Evolutionary conservation across 495 filamentous ascomycete species (phyloP), one percentile per base, ranked within the genome.

Genomic region (Talaromyces borbonicus): DNA sequence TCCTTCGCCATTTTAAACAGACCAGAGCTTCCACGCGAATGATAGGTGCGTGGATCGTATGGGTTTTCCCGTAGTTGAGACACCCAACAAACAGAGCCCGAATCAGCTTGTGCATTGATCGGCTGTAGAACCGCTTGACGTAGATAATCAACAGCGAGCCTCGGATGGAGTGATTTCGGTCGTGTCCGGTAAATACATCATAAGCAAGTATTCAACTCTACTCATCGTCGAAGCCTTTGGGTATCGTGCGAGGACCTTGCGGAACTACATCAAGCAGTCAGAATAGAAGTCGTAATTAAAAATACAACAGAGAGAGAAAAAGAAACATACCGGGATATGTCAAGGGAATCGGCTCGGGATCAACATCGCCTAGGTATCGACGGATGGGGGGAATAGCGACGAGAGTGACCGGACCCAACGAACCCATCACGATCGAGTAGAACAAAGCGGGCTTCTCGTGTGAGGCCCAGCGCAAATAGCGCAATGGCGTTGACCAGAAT

Each of bases 401-500:
- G 16, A 94, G 62, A 19, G 74, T 62, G 38, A 85, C 62, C 24
- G 90, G 92, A 2, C 90, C 89, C 16, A 78, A 52, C 43, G 59
- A 58, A 47, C 84, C 92, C 44, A 97, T 69, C 47, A 84, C 49
- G 47, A 84, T 66, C 48, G 86, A 84, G 69, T 75, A 96, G 77
- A 95, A 93, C 63, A 84, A 79, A 30, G 88, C 88, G 22, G 93
- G 92, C 58, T 81, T 81, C 60, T 89, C 80, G 63, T 86, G 82
- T 3, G 86, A 77, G 7, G 89, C 78, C 83, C 88, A 98, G 63
- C 81, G 83, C 38, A 84, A 56, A 79, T 93, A 97, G 43, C 79
- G 78, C 55, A 94, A 53, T 39, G 92, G 92, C 37, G 73, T 68
- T 30, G 75, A 71, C 77, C 80, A 96, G 81, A 98, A 95, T 53